Evolutionary conservation across 2,329 filamentous ascomycete genomes (phyloP).

Genomic region (Sporothrix luriei): DNA sequence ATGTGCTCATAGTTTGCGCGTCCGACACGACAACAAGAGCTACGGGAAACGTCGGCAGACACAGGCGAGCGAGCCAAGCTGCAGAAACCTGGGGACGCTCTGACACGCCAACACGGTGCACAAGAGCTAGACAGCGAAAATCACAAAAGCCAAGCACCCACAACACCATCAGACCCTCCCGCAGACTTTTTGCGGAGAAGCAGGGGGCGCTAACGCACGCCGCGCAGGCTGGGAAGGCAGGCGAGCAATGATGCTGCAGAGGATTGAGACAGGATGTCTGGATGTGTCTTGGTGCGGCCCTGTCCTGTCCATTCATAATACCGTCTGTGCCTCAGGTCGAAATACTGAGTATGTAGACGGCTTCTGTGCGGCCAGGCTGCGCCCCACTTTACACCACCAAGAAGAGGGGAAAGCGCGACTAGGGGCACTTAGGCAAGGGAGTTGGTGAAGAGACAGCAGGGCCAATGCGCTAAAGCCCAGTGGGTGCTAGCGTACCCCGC

Average conservation of each 20-base stretch:
- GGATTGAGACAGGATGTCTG: not conserved
- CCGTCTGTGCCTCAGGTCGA: no score
- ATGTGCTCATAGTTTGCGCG: no score
- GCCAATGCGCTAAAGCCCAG: not conserved
- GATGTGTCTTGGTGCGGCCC: not conserved
- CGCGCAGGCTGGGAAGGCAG: slow-evolving; percentile 5
- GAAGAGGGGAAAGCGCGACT: slow-evolving; percentile 9
- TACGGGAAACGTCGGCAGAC: slow-evolving; percentile 1
- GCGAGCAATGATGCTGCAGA: not conserved
- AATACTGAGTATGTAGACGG: no score
- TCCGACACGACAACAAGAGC: no score
- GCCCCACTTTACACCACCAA: slow-evolving; percentile 17
- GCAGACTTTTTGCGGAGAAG: slow-evolving; percentile 32
- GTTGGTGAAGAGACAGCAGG: not conserved
- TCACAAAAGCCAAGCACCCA: slow-evolving; percentile 11
- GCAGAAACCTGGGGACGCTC: not conserved
- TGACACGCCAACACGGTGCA: no score
- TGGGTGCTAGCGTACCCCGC: slow-evolving; percentile 22
- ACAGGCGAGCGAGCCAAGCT: not conserved
- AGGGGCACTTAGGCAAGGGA: not conserved
- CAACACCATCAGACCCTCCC: slow-evolving; percentile 2
- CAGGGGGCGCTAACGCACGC: slow-evolving; percentile 30
- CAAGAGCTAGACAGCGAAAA: not conserved
- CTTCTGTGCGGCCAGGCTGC: not conserved
- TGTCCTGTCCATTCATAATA: no score